phyloP scores from a whole-genome alignment of 2,329 filamentous ascomycete genomes.

The Colletotrichum caudatum region DNA sequence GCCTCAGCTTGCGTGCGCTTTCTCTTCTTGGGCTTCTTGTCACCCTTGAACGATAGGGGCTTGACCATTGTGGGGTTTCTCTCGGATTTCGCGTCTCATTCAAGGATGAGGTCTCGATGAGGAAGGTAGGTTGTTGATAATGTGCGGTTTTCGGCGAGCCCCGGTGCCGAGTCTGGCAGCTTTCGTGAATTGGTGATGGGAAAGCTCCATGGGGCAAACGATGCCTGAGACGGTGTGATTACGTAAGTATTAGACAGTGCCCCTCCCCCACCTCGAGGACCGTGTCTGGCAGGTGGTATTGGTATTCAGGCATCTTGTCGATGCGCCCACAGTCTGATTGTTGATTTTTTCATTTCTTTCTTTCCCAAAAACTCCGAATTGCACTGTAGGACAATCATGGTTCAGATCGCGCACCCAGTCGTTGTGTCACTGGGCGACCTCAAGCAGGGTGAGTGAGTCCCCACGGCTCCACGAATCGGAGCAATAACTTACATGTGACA shows the following conservation, averaged over 20 bases:
- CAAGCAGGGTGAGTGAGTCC: conserved; percentile 66
- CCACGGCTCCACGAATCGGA: not conserved
- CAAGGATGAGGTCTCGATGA: conserved; percentile 6
- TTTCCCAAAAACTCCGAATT: not conserved
- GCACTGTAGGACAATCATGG: conserved; percentile 51
- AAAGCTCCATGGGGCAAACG: conserved; percentile 16
- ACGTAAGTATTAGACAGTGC: conserved; percentile 18
- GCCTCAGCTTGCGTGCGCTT: conserved; percentile 75
- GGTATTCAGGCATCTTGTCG: conserved; percentile 12
- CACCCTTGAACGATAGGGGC: conserved; percentile 94
- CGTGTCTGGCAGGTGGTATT: conserved; percentile 20
- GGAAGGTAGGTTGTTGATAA: conserved; percentile 17
- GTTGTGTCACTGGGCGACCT: conserved; percentile 73
- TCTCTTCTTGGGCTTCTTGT: conserved; percentile 93
- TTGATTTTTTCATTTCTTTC: conserved; percentile 12
- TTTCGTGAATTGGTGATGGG: conserved; percentile 19
- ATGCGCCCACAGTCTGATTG: conserved; percentile 18
- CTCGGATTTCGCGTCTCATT: not conserved
- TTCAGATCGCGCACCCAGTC: conserved; percentile 65
- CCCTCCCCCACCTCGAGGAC: conserved; percentile 34
- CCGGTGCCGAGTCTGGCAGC: conserved; percentile 6
- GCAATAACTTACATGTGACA: conserved; percentile 37
- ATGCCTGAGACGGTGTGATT: conserved; percentile 16
- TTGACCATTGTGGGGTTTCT: conserved; percentile 75
- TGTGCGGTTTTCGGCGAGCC: conserved; percentile 18